Base-by-base conservation (phyloP, 2,329 filamentous ascomycete species). In the Didymella segeticola region DNA sequence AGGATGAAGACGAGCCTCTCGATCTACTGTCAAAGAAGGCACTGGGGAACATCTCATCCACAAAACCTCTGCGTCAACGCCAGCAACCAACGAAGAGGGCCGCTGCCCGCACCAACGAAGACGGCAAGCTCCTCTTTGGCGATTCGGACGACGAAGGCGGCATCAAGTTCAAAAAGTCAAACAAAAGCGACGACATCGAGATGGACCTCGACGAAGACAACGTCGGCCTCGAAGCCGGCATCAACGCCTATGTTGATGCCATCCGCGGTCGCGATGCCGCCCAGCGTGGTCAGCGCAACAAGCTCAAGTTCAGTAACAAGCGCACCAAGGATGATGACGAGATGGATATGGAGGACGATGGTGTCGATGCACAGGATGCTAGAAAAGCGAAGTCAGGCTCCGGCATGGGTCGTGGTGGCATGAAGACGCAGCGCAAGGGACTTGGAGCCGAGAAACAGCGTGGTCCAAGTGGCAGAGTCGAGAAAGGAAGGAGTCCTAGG, bases 1-100 rank as follows among this genome's bases (percentile, higher is more conserved):
- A 98, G 78, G 90, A 96, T 57, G 91, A 96, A 53, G 90, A 96
- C 66, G 95, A 98, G 74, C 95, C 95, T 1, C 87, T 99, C 34
- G 95, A 99, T 78, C 84, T 99, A 38, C 85, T 99, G 14, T 93
- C 95, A 68, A 89, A 91, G 57, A 89, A 88, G 71, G 91, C 93
- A 8, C 84, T 99, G 34, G 93, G 91, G 47, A 95, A 91, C 72
- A 97, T 99, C 68, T 96, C 93, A 2, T 91, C 90, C 5, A 96
- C 91, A 10, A 93, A 92, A 74, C 93, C 93, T 3, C 77, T 83
- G 49, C 88, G 86, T 71, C 75, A 83, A 62, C 84, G 84, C 71
- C 81, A 82, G 66, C 80, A 80, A 14, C 72, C 72, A 9, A 66
- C 61, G 60, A 72, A 72, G 71, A 67, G 47, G 15, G 75, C 71